These are phyloP conservation scores for Alternaria sp. DNA, from an alignment of 2,329 filamentous ascomycete species.

Conservation along the genomic window DNA sequence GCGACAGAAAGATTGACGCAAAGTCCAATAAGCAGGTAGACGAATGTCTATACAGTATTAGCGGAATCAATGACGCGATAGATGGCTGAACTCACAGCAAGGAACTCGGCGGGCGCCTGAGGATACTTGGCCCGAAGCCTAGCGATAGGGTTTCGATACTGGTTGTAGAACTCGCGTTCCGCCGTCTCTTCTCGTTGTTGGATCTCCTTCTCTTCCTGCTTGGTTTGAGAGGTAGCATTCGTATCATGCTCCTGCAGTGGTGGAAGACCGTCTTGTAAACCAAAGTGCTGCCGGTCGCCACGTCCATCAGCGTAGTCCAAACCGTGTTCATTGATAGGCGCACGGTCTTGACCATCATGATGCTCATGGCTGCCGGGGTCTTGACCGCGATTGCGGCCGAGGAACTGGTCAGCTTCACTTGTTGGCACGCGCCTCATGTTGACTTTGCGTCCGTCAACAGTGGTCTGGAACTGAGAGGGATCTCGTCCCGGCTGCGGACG, in stretches of 20 bases:
- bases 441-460: conserved; percentile 21
- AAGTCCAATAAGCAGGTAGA: conserved; percentile 56
- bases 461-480: conserved; percentile 22
- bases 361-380: conserved; percentile 1
- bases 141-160: conserved; percentile 61
- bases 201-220: conserved; percentile 50
- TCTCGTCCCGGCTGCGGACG: background rate
- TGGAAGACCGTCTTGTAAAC: conserved; percentile 57
- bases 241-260: conserved; percentile 43
- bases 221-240: conserved; percentile 34
- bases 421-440: conserved; percentile 24
- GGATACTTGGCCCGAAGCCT: conserved; percentile 61
- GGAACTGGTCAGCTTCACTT: conserved; percentile 17
- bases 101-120: conserved; percentile 62
- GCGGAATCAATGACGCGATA: background rate
- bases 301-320: conserved; percentile 22
- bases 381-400: background rate
- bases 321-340: conserved; percentile 35
- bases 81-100: conserved; percentile 51
- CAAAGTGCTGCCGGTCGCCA: conserved; percentile 40
- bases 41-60: conserved; percentile 27
- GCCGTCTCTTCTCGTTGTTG: conserved; percentile 55
- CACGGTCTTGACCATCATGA: conserved; percentile 23
- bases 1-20: conserved; percentile 59
- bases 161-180: conserved; percentile 57